Evolutionary conservation across 1,284 basidiomycete genomes (phyloP), one percentile per base, ranked within the genome.

Genomic region (Fistulinella cinereoalba): DNA sequence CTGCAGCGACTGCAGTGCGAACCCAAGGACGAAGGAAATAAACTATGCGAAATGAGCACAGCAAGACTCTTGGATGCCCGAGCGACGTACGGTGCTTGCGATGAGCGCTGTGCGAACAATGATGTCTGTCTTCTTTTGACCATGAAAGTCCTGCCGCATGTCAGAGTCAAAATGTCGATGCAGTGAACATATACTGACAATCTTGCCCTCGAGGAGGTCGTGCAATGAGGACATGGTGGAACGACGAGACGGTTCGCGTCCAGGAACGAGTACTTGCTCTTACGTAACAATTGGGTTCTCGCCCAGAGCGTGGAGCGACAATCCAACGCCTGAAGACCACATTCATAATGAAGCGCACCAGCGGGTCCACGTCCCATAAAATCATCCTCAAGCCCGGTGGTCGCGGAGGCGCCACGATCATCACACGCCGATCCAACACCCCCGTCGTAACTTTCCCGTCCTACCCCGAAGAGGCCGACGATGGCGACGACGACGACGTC

Each of bases 141-240:
- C 86, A 55, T 80, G 76, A 65, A 88, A 89, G 61, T 89, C 87
- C 86, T 89, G 46, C 15, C 10, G 10, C 37, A 1, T 6, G 28
- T 47, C 23, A 51, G 45, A 39, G 9, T n/a, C 13, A n/a, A 4
- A 15, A 16, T 3, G 2, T 4, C 6, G 9, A 32, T 16, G 54
- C 47, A 2, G 6, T 1, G 6, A 29, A 4, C 4, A 24, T 39
- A 19, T 9, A 67, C 74, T 50, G 47, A 75, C 76, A 38, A 78
- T 78, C 64, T 72, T 80, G n/a, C 79, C 80, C 50, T 83, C 80
- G 3, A 76, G 44, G 27, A 78, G 56, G 22, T 71, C 58, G 44
- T 71, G 71, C 7, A 73, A 36, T 32, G 58, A 51, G 3, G 52
- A 39, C 64, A 66, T 65, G 48, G 32, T 54, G 40, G 16, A 6